These are phyloP conservation scores for Naumovozyma baii DNA, from an alignment of 805 yeast genomes.

Conservation along the genomic window DNA sequence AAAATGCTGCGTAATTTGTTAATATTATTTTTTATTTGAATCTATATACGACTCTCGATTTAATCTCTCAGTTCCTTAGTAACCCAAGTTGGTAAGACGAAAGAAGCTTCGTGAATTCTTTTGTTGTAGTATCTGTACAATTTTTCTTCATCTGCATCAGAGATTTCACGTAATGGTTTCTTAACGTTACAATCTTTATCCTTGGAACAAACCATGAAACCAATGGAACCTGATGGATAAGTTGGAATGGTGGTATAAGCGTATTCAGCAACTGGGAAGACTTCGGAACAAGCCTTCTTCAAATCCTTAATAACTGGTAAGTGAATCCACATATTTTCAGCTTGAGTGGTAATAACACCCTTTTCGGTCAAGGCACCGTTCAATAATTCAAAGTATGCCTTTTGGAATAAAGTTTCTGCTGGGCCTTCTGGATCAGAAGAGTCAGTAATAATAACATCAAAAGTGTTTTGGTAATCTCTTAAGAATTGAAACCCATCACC, in stretches of 20 bases:
- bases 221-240: conserved; percentile 94
- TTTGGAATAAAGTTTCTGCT: conserved; percentile 87
- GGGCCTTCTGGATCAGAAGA: conserved; percentile 99
- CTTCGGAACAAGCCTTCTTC: conserved; percentile 69
- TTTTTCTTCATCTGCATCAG: conserved; percentile 51
- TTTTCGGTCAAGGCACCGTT: conserved; percentile 81
- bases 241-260: conserved; percentile 92
- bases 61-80: conserved; percentile 34
- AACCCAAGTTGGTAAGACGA: conserved; percentile 90
- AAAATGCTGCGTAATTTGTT: neutral
- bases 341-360: conserved; percentile 90
- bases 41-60: neutral
- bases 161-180: conserved; percentile 57
- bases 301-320: conserved; percentile 72
- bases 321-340: conserved; percentile 91
- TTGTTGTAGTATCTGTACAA: conserved; percentile 75
- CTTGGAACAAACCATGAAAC: conserved; percentile 94
- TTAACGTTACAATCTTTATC: conserved; percentile 53
- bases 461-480: conserved; percentile 71
- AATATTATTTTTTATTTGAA: no score
- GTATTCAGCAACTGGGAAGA: conserved; percentile 87
- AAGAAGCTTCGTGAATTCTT: conserved; percentile 78
- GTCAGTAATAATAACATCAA: conserved; percentile 93
- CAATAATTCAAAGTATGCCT: conserved; percentile 79
- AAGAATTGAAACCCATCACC: conserved; percentile 98